phyloP scores from a whole-genome alignment of 768 basidiomycete species.

The Lyophyllum shimeji region DNA sequence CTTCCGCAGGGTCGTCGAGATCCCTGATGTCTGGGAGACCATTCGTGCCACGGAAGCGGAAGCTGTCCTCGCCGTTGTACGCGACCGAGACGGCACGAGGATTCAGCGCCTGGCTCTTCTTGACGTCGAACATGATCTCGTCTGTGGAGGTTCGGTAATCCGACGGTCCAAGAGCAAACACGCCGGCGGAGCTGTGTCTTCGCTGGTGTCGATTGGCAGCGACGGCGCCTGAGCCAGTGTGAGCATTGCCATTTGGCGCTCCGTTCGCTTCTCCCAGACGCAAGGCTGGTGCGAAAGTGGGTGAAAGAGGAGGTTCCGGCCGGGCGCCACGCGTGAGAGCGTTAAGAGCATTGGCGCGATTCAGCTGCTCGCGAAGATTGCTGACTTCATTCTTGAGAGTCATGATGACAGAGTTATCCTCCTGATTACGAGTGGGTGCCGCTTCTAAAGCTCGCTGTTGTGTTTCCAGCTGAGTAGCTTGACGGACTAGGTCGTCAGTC shows the following conservation, averaged over 20 bases:
- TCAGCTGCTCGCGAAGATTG: slow-evolving; percentile 91
- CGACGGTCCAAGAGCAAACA: slow-evolving; percentile 56
- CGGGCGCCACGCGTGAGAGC: slow-evolving; percentile 75
- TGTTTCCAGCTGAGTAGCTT: slow-evolving; percentile 73
- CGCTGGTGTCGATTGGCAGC: slow-evolving; percentile 65
- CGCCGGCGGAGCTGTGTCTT: slow-evolving; percentile 84
- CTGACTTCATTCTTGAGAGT: slow-evolving; percentile 92
- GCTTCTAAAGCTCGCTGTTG: slow-evolving; percentile 71
- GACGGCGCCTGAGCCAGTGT: slow-evolving; percentile 17
- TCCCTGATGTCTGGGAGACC: slow-evolving; percentile 71
- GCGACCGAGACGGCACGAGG: slow-evolving; percentile 89
- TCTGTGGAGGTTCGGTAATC: slow-evolving; percentile 76
- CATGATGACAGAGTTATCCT: slow-evolving; percentile 84
- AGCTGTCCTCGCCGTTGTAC: slow-evolving; percentile 79
- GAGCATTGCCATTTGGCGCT: slow-evolving; percentile 33
- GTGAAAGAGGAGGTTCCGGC: slow-evolving; percentile 73
- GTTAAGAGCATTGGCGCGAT: slow-evolving; percentile 92
- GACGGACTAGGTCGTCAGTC: slow-evolving; percentile 71
- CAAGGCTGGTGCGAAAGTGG: slow-evolving; percentile 82
- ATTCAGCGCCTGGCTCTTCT: slow-evolving; percentile 66
- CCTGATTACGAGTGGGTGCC: slow-evolving; percentile 64
- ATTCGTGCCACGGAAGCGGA: slow-evolving; percentile 57
- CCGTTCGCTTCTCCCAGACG: slow-evolving; percentile 54
- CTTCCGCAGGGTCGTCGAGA: slow-evolving; percentile 89
- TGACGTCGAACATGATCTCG: slow-evolving; percentile 74